Evolutionary conservation across 345 rosid species (phyloP).

Genomic region (Eucalyptus pauciflora): DNA sequence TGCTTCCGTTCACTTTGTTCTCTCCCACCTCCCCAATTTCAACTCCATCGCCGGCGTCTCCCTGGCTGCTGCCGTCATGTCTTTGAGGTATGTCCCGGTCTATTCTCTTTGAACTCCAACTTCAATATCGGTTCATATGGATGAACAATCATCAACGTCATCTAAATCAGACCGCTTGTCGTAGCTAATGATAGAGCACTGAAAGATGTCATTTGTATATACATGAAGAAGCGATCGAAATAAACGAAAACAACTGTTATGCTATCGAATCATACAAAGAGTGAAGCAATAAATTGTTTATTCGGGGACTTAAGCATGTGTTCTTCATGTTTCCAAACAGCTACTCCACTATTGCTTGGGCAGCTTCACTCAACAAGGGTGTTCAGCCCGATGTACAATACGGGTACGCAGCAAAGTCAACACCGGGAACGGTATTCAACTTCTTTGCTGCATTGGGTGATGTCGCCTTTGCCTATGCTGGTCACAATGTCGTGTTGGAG

Average conservation of each 20-base stretch:
- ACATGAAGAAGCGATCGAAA: background rate
- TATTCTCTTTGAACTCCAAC: background rate
- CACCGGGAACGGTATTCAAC: slow-evolving; percentile 36
- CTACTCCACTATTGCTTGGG: slow-evolving; percentile 78
- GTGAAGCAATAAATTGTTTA: background rate
- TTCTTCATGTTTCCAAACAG: slow-evolving; percentile 3
- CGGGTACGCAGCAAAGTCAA: slow-evolving; percentile 21
- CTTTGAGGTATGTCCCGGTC: slow-evolving; percentile 27
- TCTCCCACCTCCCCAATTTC: slow-evolving; percentile 83
- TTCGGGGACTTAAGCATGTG: background rate
- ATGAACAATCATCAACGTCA: background rate
- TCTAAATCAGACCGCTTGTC: background rate
- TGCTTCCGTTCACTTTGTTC: slow-evolving; percentile 43
- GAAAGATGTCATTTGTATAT: background rate
- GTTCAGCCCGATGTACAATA: slow-evolving; percentile 40
- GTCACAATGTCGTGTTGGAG: slow-evolving; percentile 71
- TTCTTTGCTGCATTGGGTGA: slow-evolving; percentile 58
- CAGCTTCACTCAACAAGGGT: slow-evolving; percentile 42
- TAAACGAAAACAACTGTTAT: background rate
- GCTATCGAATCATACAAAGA: background rate
- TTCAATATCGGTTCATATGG: background rate
- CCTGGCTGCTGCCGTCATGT: slow-evolving; percentile 77
- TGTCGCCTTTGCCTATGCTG: slow-evolving; percentile 73
- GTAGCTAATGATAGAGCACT: background rate
- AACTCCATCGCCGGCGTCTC: slow-evolving; percentile 72